Base-by-base conservation (phyloP, 345 rosid genomes). In the Psidium friedrichsthalianum region DNA sequence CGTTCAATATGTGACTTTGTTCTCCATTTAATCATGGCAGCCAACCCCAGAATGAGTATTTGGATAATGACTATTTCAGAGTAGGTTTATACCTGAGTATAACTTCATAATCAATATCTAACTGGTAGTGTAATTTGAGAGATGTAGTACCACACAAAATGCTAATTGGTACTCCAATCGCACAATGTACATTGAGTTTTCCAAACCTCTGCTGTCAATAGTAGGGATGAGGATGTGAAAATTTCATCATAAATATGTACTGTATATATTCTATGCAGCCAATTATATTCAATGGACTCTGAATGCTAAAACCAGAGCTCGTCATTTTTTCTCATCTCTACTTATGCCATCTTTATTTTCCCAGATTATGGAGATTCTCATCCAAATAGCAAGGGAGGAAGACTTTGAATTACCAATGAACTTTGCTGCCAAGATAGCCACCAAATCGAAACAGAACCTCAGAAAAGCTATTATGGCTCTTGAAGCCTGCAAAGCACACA, bases 381-480 rank as follows among this genome's bases (percentile, higher is more conserved):
- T 92, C 88, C 93, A 36, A 85, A 92, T 92, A 87, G 93, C 94
- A 16, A 91, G 88, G 84, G 92, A 91, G 87, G 95, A 94, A 86
- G 92, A 92, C 21, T 89, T 94, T 84, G 94, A 94, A 82, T 92
- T 94, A 42, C 86, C 95, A 6, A 89, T 86, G 95, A 92, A 86
- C 59, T 94, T 94, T 83, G 95, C 95, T 32, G 91, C 93, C 47
- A 93, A 90, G 86, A 91, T 92, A 84, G 95, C 95, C 11, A 78
- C 93, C 29, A 93, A 92, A 88, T 92, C 95, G 42, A 92, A 92
- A 90, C 94, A 93, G 88, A 90, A 92, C 86, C 61, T 92, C 83
- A 91, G 95, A 86, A 88, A 89, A 86, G 95, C 95, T 85, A 91
- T 93, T 88, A 93, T 92, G 95, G 94, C 93, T 83, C 95, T 93